These are phyloP conservation scores for Fusarium sambucinum DNA, from an alignment of 2,329 filamentous ascomycete genomes.

Conservation along the genomic window DNA sequence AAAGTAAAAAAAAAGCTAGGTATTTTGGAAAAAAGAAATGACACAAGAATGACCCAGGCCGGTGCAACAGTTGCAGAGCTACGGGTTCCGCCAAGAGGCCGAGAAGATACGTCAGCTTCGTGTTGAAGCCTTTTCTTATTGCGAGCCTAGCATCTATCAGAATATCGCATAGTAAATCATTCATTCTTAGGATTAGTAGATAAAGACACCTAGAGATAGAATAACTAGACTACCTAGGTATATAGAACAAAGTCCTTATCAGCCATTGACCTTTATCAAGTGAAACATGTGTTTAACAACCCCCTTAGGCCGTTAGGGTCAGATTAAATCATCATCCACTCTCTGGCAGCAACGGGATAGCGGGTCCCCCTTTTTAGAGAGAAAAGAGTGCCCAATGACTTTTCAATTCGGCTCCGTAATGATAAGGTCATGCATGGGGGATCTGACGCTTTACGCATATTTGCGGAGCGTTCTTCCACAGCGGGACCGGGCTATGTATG, in stretches of 20 bases:
- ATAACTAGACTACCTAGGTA: not conserved
- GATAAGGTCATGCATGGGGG: slow-evolving; percentile 49
- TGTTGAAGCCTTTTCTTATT: not conserved
- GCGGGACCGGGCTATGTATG: slow-evolving; percentile 30
- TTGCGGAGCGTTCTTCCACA: slow-evolving; percentile 41
- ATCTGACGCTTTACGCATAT: slow-evolving; percentile 45
- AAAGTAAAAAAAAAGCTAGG: not conserved
- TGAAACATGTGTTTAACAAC: not conserved
- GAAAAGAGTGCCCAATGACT: slow-evolving; percentile 27
- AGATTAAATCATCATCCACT: slow-evolving; percentile 24
- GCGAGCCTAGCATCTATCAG: not conserved
- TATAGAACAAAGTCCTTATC: not conserved
- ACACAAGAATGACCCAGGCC: slow-evolving; percentile 33
- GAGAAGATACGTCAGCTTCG: slow-evolving; percentile 38
- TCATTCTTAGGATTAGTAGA: not conserved
- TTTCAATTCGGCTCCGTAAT: slow-evolving; percentile 33
- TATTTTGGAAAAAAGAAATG: slow-evolving; percentile 20
- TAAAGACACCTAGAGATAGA: not conserved
- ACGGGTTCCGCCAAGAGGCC: slow-evolving; percentile 24
- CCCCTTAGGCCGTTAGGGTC: slow-evolving; percentile 9
- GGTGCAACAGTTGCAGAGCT: not conserved
- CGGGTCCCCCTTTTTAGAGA: slow-evolving; percentile 7
- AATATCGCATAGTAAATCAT: not conserved
- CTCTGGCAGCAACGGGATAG: slow-evolving; percentile 21
- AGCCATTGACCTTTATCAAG: slow-evolving; percentile 6